Evolutionary conservation across 345 rosid genomes (phyloP).

Genomic region (Euphorbia pulcherrima): DNA sequence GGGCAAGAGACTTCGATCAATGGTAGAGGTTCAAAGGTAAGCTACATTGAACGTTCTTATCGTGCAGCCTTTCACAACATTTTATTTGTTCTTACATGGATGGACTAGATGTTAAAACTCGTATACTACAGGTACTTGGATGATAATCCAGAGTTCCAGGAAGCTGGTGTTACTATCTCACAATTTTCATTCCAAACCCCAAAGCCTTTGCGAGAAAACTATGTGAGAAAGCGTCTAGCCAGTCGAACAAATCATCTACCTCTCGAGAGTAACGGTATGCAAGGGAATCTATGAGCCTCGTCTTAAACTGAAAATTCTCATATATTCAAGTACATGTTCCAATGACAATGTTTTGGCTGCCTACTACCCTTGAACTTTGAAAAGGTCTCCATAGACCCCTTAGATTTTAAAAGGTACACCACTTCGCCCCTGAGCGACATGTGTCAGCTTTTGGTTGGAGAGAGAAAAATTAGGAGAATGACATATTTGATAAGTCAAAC

Average conservation of each 20-base stretch:
- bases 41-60: constrained; percentile 16
- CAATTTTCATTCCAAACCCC: constrained; percentile 75
- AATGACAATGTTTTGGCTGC: not conserved
- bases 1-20: constrained; percentile 87
- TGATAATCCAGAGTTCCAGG: constrained; percentile 48
- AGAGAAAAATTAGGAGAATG: too few relatives aligned
- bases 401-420: too few relatives aligned
- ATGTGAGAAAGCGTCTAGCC: constrained; percentile 61
- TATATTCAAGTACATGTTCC: not conserved
- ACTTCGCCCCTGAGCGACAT: too few relatives aligned
- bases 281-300: not conserved
- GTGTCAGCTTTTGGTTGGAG: too few relatives aligned
- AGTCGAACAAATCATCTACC: constrained; percentile 20
- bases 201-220: constrained; percentile 57
- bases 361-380: too few relatives aligned
- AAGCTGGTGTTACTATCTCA: constrained; percentile 45
- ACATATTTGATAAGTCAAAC: too few relatives aligned
- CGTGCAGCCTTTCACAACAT: not conserved
- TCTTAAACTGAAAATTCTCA: not conserved
- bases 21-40: constrained; percentile 77
- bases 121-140: constrained; percentile 46
- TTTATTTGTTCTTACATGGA: not conserved
- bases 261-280: constrained; percentile 45
- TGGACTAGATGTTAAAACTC: constrained; percentile 1
- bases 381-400: too few relatives aligned